Evolutionary conservation across 176 grass and related monocot genomes (phyloP).

Genomic region (Cenchrus fungigraminus): DNA sequence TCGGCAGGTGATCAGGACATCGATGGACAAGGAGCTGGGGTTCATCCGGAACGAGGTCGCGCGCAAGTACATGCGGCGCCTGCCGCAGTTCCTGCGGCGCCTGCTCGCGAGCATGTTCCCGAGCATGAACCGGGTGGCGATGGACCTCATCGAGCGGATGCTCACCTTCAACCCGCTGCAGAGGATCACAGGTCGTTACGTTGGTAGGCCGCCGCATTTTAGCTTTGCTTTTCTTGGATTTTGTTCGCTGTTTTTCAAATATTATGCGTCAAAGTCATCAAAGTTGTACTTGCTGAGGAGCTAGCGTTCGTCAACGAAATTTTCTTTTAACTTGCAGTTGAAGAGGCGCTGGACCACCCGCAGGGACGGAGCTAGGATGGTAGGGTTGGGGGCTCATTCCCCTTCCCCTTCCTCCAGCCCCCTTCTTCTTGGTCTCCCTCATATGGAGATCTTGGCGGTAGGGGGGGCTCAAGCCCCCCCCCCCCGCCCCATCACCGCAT

Average conservation of each 20-base stretch:
- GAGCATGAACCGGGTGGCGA: conserved; percentile 58
- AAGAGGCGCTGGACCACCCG: conserved; percentile 76
- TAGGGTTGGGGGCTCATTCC: too few relatives aligned
- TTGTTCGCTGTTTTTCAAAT: background rate
- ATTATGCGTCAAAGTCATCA: background rate
- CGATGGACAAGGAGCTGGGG: conserved; percentile 76
- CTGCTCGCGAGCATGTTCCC: conserved; percentile 60
- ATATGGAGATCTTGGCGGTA: too few relatives aligned
- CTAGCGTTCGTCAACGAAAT: conserved; percentile 22
- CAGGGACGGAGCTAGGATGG: too few relatives aligned
- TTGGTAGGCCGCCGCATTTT: background rate
- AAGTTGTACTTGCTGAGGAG: background rate
- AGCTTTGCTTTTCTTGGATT: background rate
- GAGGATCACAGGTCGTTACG: conserved; percentile 79
- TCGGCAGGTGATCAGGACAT: conserved; percentile 66
- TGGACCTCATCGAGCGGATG: conserved; percentile 89
- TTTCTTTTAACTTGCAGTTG: conserved; percentile 60
- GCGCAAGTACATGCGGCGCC: conserved; percentile 79
- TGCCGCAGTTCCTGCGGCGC: conserved; percentile 66
- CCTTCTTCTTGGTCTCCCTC: too few relatives aligned
- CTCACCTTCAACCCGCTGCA: conserved; percentile 89
- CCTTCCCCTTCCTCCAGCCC: too few relatives aligned
- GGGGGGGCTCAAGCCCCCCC: too few relatives aligned
- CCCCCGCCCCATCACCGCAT: too few relatives aligned
- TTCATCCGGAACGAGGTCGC: conserved; percentile 88